A percentile compares a stretch with the other conserved stretches of the same genome.
Evolutionary conservation across 1,284 basidiomycete genomes (phyloP).

Genomic region (Cutaneotrichosporon cyanovorans): DNA sequence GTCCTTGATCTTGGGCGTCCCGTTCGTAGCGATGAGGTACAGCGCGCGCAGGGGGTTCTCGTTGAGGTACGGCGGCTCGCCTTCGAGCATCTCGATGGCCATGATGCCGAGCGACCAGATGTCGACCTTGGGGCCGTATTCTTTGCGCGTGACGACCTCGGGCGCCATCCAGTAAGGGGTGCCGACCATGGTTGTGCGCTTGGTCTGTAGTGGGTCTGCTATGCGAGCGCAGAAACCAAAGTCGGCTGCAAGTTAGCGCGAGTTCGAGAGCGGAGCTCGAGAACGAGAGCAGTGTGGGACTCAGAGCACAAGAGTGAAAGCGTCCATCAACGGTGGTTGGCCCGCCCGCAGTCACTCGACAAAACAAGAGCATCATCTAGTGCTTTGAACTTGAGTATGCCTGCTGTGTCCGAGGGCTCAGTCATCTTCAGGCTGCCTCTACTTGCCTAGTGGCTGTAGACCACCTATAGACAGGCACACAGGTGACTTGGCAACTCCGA

Average conservation of each 20-base stretch:
- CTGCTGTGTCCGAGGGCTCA: too few relatives aligned
- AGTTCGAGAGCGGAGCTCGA: too few relatives aligned
- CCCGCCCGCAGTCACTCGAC: too few relatives aligned
- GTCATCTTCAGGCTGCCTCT: too few relatives aligned
- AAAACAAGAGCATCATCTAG: too few relatives aligned
- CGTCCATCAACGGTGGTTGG: too few relatives aligned
- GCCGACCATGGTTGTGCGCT: conserved; percentile 99
- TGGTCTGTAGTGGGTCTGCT: conserved; percentile 77
- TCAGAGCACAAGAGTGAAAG: too few relatives aligned
- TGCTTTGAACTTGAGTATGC: too few relatives aligned
- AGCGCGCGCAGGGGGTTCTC: conserved; percentile 93
- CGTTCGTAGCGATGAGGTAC: conserved; percentile 95
- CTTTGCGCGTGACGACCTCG: conserved; percentile 95
- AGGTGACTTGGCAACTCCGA: too few relatives aligned
- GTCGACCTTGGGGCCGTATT: conserved; percentile 98
- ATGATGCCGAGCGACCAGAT: conserved; percentile 98
- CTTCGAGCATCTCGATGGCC: conserved; percentile 99
- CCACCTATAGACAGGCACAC: too few relatives aligned
- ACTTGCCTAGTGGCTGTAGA: too few relatives aligned
- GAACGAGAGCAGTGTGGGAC: neutral
- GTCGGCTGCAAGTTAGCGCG: conserved; percentile 59
- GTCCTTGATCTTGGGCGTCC: conserved; percentile 94
- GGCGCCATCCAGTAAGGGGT: conserved; percentile 99
- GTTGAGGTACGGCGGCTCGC: conserved; percentile 95
- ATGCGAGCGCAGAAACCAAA: conserved; percentile 99